Conservation (phyloP, 805 yeast genomes). For the Komagataella populi region DNA sequence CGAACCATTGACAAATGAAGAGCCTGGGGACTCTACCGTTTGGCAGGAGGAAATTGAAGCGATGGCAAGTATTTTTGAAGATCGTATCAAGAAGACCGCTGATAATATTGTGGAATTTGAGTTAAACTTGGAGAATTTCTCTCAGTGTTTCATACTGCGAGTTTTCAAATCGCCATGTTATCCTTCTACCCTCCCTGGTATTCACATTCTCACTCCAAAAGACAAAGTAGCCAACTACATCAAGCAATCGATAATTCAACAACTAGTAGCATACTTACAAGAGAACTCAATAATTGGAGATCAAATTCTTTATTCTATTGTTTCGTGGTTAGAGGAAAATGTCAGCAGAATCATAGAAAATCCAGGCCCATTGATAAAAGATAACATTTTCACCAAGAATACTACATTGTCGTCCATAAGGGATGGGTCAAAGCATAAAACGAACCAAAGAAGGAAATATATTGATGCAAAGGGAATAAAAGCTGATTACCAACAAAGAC, state of each 20-base stretch:
- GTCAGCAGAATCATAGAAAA: constrained; percentile 41
- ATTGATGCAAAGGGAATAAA: constrained; percentile 13
- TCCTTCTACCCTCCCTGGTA: constrained; percentile 60
- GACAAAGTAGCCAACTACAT: constrained; percentile 53
- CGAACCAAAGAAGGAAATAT: constrained; percentile 4
- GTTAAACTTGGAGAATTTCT: constrained; percentile 18
- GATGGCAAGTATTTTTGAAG: constrained; percentile 45
- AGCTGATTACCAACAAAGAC: constrained; percentile 19
- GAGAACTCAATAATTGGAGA: constrained; percentile 45
- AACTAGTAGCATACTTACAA: constrained; percentile 28
- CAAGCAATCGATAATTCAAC: constrained; percentile 39
- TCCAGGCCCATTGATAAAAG: constrained; percentile 51
- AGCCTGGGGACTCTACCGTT: constrained; percentile 6
- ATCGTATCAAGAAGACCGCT: constrained; percentile 19
- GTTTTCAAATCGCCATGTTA: constrained; percentile 38
- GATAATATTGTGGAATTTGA: constrained; percentile 19
- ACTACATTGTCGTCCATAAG: not conserved
- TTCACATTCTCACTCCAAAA: constrained; percentile 33
- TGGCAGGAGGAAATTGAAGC: constrained; percentile 76
- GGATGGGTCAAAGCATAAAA: constrained; percentile 1
- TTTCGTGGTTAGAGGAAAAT: constrained; percentile 69
- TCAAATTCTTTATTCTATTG: constrained; percentile 50
- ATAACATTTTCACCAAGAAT: not conserved
- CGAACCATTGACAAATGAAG: constrained; percentile 9
- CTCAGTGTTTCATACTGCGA: constrained; percentile 15